Evolutionary conservation across 2,329 filamentous ascomycete genomes (phyloP), one percentile per base, ranked within the genome.

Genomic region (Thelonectria discophora): DNA sequence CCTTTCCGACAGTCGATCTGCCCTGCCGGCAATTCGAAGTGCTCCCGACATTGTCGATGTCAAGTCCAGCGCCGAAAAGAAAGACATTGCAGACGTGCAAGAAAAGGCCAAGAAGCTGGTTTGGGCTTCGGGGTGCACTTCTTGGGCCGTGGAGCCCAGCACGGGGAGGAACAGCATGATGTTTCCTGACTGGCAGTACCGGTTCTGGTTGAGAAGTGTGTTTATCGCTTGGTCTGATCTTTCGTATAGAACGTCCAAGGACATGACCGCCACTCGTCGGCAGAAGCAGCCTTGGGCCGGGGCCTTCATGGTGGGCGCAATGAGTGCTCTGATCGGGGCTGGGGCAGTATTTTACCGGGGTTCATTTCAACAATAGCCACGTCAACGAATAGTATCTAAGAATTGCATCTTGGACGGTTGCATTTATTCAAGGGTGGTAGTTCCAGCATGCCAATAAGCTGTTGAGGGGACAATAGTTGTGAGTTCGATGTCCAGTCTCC

Each of bases 161-260:
- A 82, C 81, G 0, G 77, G 78, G 0, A 73, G 79, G 48, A 86
- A 85, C 60, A 82, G 80, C 0, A 80, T 81, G 66, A 82, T 85
- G 76, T 85, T 83, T 64, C 82, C 82, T 0, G 80, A 83, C 49
- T 84, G 79, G 76, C 81, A 84, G 67, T 83, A 78, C 57, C 72
- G 75, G 53, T 84, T 78, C 60, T 85, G 82, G 81, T 55, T 78
- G 17, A 69, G 82, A 13, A 84, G 80, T 55, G 65, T 84, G 1
- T 83, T 83, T 55, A 73, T 80, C 42, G 69, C 71, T 1, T 77
- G 70, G 68, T 59, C 63, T 2, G 79, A 82, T 45, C 78, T 82
- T 58, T 39, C 64, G 13, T 69, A 69, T 17, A 55, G 55, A 0
- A 50, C 9, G 1, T 45, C 62, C 2, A 20, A 32, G 4, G 1